Evolutionary conservation across 768 basidiomycete genomes (phyloP).

Genomic region (Piloderma croceum): DNA sequence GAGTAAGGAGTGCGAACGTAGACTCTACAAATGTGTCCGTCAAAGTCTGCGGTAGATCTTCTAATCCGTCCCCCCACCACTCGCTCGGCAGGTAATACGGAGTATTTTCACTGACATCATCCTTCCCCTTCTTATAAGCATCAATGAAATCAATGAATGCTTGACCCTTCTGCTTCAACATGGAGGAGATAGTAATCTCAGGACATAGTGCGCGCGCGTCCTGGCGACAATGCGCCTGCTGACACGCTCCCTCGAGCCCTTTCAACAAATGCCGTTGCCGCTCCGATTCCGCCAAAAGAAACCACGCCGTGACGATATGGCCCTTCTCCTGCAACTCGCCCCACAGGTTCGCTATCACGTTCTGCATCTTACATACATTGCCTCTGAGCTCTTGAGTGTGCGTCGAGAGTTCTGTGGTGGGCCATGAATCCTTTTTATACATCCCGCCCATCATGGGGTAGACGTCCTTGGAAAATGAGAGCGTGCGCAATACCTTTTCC

Average conservation of each 20-base stretch:
- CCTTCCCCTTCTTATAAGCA: conserved; percentile 2
- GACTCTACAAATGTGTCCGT: conserved; percentile 5
- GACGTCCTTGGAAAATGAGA: too few species aligned
- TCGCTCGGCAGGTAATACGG: conserved; percentile 11
- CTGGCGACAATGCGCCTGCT: not conserved
- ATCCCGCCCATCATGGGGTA: too few species aligned
- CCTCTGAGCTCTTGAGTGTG: too few species aligned
- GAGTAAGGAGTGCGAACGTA: conserved; percentile 8
- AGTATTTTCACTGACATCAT: conserved; percentile 3
- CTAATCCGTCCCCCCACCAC: too few species aligned
- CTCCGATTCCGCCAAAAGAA: conserved; percentile 13
- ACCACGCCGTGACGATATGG: conserved; percentile 11
- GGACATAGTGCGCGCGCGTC: conserved; percentile 16
- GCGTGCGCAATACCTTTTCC: too few species aligned
- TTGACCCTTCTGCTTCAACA: conserved; percentile 10
- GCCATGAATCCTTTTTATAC: too few species aligned
- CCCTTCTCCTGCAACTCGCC: conserved; percentile 1
- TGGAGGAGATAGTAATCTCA: conserved; percentile 9
- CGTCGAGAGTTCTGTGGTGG: too few species aligned
- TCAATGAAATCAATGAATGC: too few species aligned
- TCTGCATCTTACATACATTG: too few species aligned
- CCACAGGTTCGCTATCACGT: conserved; percentile 5
- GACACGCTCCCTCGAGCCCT: conserved; percentile 11
- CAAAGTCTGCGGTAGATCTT: too few species aligned
- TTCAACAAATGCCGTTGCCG: conserved; percentile 10